Percentiles rank a stretch among this genome's conserved stretches.
Evolutionary conservation across 495 filamentous ascomycete genomes (phyloP).

Genomic region (Penicillium crystallinum): DNA sequence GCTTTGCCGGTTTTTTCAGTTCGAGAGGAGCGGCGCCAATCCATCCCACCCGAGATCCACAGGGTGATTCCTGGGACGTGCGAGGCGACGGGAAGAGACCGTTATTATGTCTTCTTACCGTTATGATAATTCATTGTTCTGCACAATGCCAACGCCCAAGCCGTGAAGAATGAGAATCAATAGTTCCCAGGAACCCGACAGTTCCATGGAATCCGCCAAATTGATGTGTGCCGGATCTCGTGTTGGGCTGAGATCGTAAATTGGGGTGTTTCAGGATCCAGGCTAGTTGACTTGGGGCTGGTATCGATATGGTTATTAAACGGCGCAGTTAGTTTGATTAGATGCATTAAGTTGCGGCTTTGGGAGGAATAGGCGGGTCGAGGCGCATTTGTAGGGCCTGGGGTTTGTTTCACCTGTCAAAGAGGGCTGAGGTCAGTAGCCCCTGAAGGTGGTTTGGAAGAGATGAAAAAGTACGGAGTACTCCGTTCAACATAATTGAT

Average conservation of each 20-base stretch:
- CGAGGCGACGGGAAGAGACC: not conserved
- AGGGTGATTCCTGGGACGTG: not conserved
- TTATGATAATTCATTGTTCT: not conserved
- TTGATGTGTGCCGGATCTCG: not conserved
- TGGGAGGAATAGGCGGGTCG: too few relatives aligned
- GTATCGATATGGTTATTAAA: constrained; percentile 4
- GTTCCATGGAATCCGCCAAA: not conserved
- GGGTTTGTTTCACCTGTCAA: not conserved
- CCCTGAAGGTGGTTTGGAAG: not conserved
- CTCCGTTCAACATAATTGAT: not conserved
- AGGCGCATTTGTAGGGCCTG: not conserved
- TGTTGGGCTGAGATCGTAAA: not conserved
- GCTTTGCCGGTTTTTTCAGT: not conserved
- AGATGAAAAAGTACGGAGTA: too few relatives aligned
- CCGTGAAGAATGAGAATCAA: not conserved
- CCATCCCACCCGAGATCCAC: constrained; percentile 1
- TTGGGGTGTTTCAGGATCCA: not conserved
- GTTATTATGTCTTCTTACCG: not conserved
- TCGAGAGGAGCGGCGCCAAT: not conserved
- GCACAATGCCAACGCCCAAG: not conserved
- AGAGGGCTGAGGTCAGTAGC: not conserved
- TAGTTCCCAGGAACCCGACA: not conserved
- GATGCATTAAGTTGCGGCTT: not conserved
- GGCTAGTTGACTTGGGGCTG: not conserved
- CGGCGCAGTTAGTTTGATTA: constrained; percentile 2